phyloP scores from a whole-genome alignment of 257 asterid species.

The Avicennia marina region DNA sequence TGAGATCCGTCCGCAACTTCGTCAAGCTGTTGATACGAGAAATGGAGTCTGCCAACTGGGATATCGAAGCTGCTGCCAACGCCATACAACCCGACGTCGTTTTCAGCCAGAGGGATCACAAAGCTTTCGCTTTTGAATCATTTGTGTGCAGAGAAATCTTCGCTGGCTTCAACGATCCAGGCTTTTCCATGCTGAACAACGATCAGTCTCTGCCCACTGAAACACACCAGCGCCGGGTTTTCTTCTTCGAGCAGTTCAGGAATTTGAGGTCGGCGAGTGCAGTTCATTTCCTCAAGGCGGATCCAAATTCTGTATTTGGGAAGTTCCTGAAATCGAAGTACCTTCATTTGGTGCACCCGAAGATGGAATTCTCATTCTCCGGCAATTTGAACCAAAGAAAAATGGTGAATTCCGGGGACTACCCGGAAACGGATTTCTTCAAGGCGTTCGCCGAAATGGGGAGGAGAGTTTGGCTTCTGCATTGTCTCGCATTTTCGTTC shows the following conservation, averaged over 20 bases:
- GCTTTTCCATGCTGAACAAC: constrained; percentile 24
- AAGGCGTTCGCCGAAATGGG: constrained; percentile 87
- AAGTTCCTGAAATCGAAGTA: constrained; percentile 71
- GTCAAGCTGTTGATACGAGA: constrained; percentile 63
- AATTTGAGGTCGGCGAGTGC: constrained; percentile 43
- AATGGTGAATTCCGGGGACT: constrained; percentile 65
- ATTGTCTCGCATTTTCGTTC: constrained; percentile 67
- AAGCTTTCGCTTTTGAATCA: constrained; percentile 74
- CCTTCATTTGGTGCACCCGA: constrained; percentile 76
- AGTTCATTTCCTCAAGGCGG: constrained; percentile 47
- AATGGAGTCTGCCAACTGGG: constrained; percentile 88
- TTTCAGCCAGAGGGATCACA: constrained; percentile 49
- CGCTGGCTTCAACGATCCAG: constrained; percentile 48
- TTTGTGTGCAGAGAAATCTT: constrained; percentile 76
- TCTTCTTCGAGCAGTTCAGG: constrained; percentile 58
- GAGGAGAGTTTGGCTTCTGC: constrained; percentile 77
- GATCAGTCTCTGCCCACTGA: constrained; percentile 24
- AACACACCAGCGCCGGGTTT: constrained; percentile 27
- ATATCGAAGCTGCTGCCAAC: constrained; percentile 67
- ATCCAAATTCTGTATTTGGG: constrained; percentile 51
- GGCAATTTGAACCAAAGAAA: constrained; percentile 85
- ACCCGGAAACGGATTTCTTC: constrained; percentile 82
- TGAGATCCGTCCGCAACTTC: constrained; percentile 67
- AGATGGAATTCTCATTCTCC: constrained; percentile 85
- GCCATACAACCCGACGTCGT: constrained; percentile 45